Evolutionary conservation across 2,329 filamentous ascomycete species (phyloP), one percentile per base, ranked within the genome.

Genomic region (Aspergillus proliferans): DNA sequence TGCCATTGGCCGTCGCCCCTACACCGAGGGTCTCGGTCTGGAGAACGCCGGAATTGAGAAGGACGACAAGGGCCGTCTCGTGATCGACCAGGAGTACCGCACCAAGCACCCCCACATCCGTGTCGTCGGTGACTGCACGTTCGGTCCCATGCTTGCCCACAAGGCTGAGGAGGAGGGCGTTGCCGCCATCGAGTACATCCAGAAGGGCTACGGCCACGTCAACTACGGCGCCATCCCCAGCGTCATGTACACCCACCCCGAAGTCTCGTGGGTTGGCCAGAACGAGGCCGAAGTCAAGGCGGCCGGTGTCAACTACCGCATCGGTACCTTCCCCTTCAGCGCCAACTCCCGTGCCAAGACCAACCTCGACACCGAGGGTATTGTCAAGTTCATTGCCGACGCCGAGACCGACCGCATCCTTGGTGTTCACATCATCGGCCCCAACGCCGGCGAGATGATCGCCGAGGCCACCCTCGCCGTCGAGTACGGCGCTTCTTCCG

Each of bases 341-440:
- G 93, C 93, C 76, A 98, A 98, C 83, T 95, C 89, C 51, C 86
- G 93, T 70, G 93, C 93, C 62, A 98, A 97, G 87, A 98, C 93
- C 68, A 98, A 97, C 79, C 79, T 94, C 60, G 93, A 98, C 69
- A 88, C 88, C 33, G 93, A 98, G 51, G 93, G 93, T 61, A 76
- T 95, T 72, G 93, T 98, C 63, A 98, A 98, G 82, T 94, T 98
- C 77, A 79, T 98, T 54, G 86, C 91, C 34, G 93, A 98, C 69
- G 89, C 90, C 46, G 88, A 97, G 81, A 98, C 93, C 33, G 93
- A 98, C 74, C 84, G 93, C 60, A 86, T 98, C 60, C 79, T 98
- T 55, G 93, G 93, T 58, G 86, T 95, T 57, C 93, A 98, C 80
- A 97, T 98, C 72, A 86, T 98, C 62, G 93, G 93, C 52, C 81